A percentile compares a stretch with the other conserved stretches of the same genome.
These are phyloP conservation scores for Gymnopus androsaceus DNA, from an alignment of 1,284 basidiomycete genomes.

Conservation along the genomic window DNA sequence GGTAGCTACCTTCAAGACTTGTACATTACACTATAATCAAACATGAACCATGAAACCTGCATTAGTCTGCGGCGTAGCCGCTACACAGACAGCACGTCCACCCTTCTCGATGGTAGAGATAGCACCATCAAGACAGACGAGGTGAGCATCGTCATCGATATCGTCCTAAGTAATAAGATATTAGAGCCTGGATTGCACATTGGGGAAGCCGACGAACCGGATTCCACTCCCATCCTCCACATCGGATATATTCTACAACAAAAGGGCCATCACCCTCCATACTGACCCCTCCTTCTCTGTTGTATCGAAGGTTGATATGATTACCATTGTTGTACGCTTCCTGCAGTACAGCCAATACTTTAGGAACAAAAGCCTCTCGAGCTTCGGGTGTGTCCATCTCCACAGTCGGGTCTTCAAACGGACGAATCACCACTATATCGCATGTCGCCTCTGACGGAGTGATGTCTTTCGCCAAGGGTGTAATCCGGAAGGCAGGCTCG, in stretches of 20 bases:
- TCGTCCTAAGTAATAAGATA: constrained; percentile 44
- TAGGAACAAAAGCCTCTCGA: constrained; percentile 48
- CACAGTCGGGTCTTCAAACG: constrained; percentile 63
- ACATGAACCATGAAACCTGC: constrained; percentile 45
- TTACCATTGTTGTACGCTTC: constrained; percentile 74
- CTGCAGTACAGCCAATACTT: constrained; percentile 52
- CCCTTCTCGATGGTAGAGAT: constrained; percentile 59
- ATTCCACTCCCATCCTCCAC: constrained; percentile 82
- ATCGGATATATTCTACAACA: constrained; percentile 83
- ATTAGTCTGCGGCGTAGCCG: constrained; percentile 34
- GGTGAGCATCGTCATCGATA: constrained; percentile 57
- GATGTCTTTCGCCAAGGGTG: constrained; percentile 62
- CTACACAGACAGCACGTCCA: constrained; percentile 55
- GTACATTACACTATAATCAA: constrained; percentile 31
- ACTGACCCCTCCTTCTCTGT: constrained; percentile 44
- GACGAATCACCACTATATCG: constrained; percentile 85
- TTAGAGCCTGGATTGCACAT: constrained; percentile 7
- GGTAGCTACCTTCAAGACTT: background rate
- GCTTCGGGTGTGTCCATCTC: constrained; percentile 41
- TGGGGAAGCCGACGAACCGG: constrained; percentile 56
- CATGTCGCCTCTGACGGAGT: constrained; percentile 50
- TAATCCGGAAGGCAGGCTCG: constrained; percentile 68
- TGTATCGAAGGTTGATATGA: constrained; percentile 68
- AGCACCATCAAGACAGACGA: constrained; percentile 75
- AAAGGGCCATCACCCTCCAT: constrained; percentile 47